A percentile compares a stretch with the other conserved stretches of the same genome.
These are phyloP conservation scores for Aristolochia fimbriata DNA, from an alignment of 164 flowering plant genomes.

Conservation along the genomic window DNA sequence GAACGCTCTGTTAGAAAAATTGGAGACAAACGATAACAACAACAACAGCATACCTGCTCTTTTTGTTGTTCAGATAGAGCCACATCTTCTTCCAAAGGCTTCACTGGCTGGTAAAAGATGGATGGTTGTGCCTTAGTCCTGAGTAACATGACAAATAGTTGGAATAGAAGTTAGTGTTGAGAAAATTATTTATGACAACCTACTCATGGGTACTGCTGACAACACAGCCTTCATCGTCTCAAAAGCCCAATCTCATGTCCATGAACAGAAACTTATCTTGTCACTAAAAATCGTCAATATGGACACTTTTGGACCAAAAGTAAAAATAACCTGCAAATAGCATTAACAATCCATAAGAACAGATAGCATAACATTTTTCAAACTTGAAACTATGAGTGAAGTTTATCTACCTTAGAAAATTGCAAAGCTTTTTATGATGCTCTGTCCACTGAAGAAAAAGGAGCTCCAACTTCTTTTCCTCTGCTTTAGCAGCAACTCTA, in stretches of 20 bases:
- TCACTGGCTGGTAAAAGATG: slow-evolving; percentile 58
- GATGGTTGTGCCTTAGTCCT: slow-evolving; percentile 93
- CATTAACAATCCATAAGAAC: neutral
- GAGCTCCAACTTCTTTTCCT: slow-evolving; percentile 94
- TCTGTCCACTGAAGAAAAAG: slow-evolving; percentile 95
- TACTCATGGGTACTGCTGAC: neutral
- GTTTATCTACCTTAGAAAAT: slow-evolving; percentile 60
- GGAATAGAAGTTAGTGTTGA: slow-evolving; percentile 18
- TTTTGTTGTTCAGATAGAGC: slow-evolving; percentile 40
- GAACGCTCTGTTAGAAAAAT: neutral
- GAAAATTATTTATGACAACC: slow-evolving; percentile 1
- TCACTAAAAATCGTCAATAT: slow-evolving; percentile 92
- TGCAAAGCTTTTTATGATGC: slow-evolving; percentile 84
- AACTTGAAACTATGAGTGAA: neutral
- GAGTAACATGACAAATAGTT: slow-evolving; percentile 7
- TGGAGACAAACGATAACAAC: neutral
- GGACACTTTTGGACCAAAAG: slow-evolving; percentile 96
- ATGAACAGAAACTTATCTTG: slow-evolving; percentile 96
- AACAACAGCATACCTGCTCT: slow-evolving; percentile 47
- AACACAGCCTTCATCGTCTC: slow-evolving; percentile 30
- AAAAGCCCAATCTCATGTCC: slow-evolving; percentile 39
- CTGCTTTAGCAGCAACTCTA: slow-evolving; percentile 95
- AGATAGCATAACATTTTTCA: neutral
- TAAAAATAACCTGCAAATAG: slow-evolving; percentile 89
- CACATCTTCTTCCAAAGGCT: slow-evolving; percentile 68